Evolutionary conservation across 306 rosid species (phyloP), one percentile per base, ranked within the genome.

Genomic region (Pachyrhizus erosus): DNA sequence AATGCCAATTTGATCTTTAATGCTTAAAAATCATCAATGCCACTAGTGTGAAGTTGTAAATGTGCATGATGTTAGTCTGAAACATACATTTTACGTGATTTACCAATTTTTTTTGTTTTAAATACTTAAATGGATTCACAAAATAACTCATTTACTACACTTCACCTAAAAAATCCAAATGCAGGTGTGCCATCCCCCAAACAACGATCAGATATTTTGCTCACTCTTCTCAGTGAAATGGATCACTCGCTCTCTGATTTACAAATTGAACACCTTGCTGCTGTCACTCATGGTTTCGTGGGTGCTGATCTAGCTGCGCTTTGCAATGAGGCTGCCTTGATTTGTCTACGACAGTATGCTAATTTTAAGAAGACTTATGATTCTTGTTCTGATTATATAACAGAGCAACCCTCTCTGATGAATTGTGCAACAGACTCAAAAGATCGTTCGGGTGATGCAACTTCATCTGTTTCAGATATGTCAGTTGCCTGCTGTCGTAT

Each of bases 251-350:
- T 95, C 80, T 87, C 85, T 17, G 89, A 85, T 17, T 39, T 57
- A 66, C 97, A 95, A 85, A 87, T 91, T 80, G 87, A 93, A 84
- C 88, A 95, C 64, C 96, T 93, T 82, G 96, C 93, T 73, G 82
- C 87, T 54, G 84, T 83, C 66, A 91, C 97, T 64, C 99, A 95
- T 87, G 98, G 98, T 60, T 95, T 93, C 78, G 96, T 95, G 17
- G 99, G 97, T 78, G 95, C 96, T 83, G 98, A 95, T 91, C 88
- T 95, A 65, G 93, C 91, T 81, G 86, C 93, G 61, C 94, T 95
- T 67, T 91, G 98, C 87, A 91, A 91, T 68, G 92, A 89, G 83
- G 97, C 98, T 7, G 97, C 89, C 37, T 85, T 87, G 42, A 83
- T 87, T 86, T 90, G 97, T 90, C 85, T 91, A 13, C 84, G 91